Conservation (phyloP, 371 early-diverging fungal genomes). For the Saksenaea oblongispora region DNA sequence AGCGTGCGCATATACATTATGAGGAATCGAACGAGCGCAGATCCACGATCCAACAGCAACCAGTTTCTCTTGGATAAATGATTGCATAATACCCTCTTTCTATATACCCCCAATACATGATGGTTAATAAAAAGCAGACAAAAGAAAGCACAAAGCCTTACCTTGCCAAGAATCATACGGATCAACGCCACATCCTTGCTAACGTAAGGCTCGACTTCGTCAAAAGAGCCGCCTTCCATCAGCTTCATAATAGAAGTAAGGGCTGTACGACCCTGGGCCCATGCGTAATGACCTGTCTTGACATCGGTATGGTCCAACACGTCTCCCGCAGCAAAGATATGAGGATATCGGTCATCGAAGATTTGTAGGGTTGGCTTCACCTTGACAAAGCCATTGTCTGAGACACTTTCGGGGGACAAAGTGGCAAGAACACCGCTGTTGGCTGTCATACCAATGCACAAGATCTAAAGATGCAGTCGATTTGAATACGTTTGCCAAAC, state of each 20-base stretch:
- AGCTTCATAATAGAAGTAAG: conserved; percentile 29
- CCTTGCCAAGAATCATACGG: conserved; percentile 38
- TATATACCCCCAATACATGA: conserved; percentile 1
- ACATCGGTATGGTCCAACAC: conserved; percentile 50
- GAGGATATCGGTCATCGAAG: conserved; percentile 55
- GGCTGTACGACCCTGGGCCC: conserved; percentile 43
- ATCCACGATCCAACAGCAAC: conserved; percentile 44
- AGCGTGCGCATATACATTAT: conserved; percentile 33
- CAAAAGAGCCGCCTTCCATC: conserved; percentile 28
- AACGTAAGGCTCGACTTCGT: conserved; percentile 32
- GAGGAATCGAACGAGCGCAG: conserved; percentile 34
- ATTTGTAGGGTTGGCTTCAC: conserved; percentile 69
- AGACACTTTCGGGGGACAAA: conserved; percentile 46
- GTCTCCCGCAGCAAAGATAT: conserved; percentile 72
- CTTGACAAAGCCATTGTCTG: conserved; percentile 49
- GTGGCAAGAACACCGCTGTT: conserved; percentile 50
- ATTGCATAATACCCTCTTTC: conserved; percentile 46
- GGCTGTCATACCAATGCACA: conserved; percentile 69
- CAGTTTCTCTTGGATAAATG: conserved; percentile 35
- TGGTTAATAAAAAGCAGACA: not conserved
- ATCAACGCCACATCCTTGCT: conserved; percentile 43
- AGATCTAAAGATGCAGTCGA: conserved; percentile 37
- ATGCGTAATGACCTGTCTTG: conserved; percentile 56
- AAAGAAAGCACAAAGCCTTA: conserved; percentile 4
- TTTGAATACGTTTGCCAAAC: not conserved